Evolutionary conservation across 768 basidiomycete species (phyloP).

Genomic region (Tricholoma saponaceum): DNA sequence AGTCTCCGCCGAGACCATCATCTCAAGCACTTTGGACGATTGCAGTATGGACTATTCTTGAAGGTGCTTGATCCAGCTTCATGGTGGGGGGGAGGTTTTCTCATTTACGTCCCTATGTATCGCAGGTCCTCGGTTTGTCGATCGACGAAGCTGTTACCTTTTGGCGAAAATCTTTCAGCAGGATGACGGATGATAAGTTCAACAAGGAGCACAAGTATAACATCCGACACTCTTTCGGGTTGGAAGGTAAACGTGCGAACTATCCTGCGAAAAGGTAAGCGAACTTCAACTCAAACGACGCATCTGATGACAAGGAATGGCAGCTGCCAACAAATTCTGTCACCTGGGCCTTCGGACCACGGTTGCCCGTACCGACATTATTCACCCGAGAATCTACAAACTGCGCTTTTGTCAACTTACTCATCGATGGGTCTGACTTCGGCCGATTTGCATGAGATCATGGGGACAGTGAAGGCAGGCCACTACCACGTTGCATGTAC

Average conservation of each 20-base stretch:
- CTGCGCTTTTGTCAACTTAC: slow-evolving; percentile 68
- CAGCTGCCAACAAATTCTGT: slow-evolving; percentile 90
- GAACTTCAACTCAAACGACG: background rate
- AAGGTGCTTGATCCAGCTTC: slow-evolving; percentile 55
- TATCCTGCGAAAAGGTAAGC: slow-evolving; percentile 87
- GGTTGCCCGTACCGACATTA: slow-evolving; percentile 96
- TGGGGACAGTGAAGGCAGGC: slow-evolving; percentile 67
- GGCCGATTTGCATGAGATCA: slow-evolving; percentile 77
- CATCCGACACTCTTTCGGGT: slow-evolving; percentile 90
- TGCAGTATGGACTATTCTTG: slow-evolving; percentile 91
- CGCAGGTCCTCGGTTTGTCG: slow-evolving; percentile 84
- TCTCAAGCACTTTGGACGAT: slow-evolving; percentile 86
- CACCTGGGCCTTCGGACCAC: slow-evolving; percentile 53
- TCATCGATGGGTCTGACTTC: slow-evolving; percentile 59
- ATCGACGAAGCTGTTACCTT: slow-evolving; percentile 92
- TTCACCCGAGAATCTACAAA: slow-evolving; percentile 75
- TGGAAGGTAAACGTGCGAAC: slow-evolving; percentile 93
- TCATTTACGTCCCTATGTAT: background rate
- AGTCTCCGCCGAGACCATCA: slow-evolving; percentile 73
- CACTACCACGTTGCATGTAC: slow-evolving; percentile 98
- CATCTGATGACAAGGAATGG: slow-evolving; percentile 1
- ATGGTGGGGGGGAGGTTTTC: background rate
- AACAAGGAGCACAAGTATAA: slow-evolving; percentile 98
- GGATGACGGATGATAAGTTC: slow-evolving; percentile 88
- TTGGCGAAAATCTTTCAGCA: slow-evolving; percentile 86